Percentiles rank a stretch among this genome's conserved stretches.
phyloP scores from a whole-genome alignment of 352 stramenopile genomes.

The Globisporangium irregulare region DNA sequence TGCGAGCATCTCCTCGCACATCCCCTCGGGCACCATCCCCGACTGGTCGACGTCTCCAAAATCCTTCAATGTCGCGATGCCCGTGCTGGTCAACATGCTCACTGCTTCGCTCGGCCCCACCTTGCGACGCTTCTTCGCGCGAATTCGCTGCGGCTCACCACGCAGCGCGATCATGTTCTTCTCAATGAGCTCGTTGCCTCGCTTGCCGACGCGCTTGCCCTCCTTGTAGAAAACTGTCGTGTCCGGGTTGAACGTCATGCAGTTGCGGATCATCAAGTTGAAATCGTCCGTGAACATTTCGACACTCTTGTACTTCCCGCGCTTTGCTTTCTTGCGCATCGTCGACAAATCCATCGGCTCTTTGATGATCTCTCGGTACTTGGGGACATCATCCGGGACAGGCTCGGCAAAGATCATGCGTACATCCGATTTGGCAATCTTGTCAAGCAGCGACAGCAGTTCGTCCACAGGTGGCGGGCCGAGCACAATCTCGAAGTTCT shows the following conservation, averaged over 20 bases:
- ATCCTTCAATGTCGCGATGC: slow-evolving; percentile 59
- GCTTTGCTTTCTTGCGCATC: slow-evolving; percentile 76
- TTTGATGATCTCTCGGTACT: slow-evolving; percentile 81
- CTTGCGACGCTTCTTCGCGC: slow-evolving; percentile 76
- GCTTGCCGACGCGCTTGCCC: slow-evolving; percentile 81
- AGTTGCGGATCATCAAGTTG: slow-evolving; percentile 87
- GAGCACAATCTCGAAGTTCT: slow-evolving; percentile 78
- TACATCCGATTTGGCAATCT: slow-evolving; percentile 74
- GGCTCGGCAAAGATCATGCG: slow-evolving; percentile 83
- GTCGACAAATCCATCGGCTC: slow-evolving; percentile 86
- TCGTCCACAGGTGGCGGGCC: slow-evolving; percentile 70
- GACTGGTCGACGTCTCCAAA: slow-evolving; percentile 74
- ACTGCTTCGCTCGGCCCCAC: slow-evolving; percentile 55
- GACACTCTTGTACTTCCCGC: slow-evolving; percentile 79
- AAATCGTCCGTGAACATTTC: slow-evolving; percentile 80
- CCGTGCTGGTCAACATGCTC: slow-evolving; percentile 71
- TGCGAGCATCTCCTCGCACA: slow-evolving; percentile 73
- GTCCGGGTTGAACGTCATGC: slow-evolving; percentile 83
- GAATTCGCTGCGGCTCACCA: slow-evolving; percentile 70
- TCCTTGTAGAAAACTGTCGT: slow-evolving; percentile 89
- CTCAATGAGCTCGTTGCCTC: slow-evolving; percentile 77
- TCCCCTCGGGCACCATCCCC: slow-evolving; percentile 78
- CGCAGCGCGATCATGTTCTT: slow-evolving; percentile 57
- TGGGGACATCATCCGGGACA: slow-evolving; percentile 79
- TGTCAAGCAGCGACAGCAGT: slow-evolving; percentile 69